A percentile compares a stretch with the other conserved stretches of the same genome.
phyloP scores from a whole-genome alignment of 768 basidiomycete genomes.

The Pleurotus salmoneostramineus region DNA sequence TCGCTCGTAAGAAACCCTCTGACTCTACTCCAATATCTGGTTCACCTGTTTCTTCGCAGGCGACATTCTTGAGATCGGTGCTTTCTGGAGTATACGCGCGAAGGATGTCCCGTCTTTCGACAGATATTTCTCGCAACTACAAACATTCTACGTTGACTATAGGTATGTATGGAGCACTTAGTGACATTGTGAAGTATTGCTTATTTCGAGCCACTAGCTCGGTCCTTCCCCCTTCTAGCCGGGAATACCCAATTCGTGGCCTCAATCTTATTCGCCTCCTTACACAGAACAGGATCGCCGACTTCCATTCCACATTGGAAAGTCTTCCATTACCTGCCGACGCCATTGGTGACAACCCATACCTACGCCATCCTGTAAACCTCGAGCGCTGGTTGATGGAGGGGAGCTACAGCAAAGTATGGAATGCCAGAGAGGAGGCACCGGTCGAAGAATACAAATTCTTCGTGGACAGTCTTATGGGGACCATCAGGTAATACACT shows the following conservation, averaged over 20 bases:
- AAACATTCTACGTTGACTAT: conserved; percentile 87
- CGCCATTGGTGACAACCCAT: conserved; percentile 63
- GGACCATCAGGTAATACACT: conserved; percentile 75
- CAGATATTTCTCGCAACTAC: conserved; percentile 89
- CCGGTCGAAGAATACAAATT: conserved; percentile 94
- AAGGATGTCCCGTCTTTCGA: conserved; percentile 91
- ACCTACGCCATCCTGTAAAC: conserved; percentile 82
- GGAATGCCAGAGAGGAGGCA: conserved; percentile 90
- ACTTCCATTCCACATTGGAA: conserved; percentile 96
- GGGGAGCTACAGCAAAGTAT: conserved; percentile 96
- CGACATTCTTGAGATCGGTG: conserved; percentile 93
- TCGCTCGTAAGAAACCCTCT: conserved; percentile 56
- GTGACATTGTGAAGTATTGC: not conserved
- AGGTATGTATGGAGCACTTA: conserved; percentile 34
- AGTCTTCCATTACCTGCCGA: conserved; percentile 74
- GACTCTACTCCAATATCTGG: not conserved
- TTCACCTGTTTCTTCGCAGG: conserved; percentile 40
- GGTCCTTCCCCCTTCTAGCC: conserved; percentile 75
- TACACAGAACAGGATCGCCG: conserved; percentile 93
- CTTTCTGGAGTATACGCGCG: conserved; percentile 87
- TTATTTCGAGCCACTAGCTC: conserved; percentile 36
- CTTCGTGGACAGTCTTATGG: conserved; percentile 91
- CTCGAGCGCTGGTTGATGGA: conserved; percentile 99
- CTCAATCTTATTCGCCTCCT: conserved; percentile 93
- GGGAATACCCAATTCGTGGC: conserved; percentile 86